Base-by-base conservation (phyloP, 2,329 filamentous ascomycete species). In the Zasmidium angulare region DNA sequence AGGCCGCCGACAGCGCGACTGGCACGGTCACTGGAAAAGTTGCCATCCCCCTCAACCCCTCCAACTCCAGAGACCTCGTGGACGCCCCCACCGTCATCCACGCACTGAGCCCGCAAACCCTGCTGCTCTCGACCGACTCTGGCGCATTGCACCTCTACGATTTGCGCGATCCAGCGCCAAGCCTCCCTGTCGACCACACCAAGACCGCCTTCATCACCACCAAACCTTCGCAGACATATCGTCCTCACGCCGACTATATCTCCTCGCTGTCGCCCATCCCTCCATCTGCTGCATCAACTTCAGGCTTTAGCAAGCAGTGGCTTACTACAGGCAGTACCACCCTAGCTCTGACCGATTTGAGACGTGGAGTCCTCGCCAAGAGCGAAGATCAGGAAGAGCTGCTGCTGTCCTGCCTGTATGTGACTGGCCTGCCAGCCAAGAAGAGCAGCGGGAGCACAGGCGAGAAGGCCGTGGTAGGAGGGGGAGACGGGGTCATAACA, bases 351-450 rank as follows among this genome's bases (percentile, higher is more conserved):
- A 96, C 92, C 0, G 95, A 99, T 73, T 80, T 97, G 48, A 86
- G 93, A 22, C 84, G 90, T 50, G 93, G 93, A 14, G 90, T 97
- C 4, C 79, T 98, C 47, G 89, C 93, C 2, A 89, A 89, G 60
- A 96, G 91, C 66, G 95, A 97, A 71, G 92, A 98, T 69, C 95
- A 98, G 72, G 95, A 96, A 69, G 93, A 97, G 65, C 91, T 98
- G 75, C 78, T 98, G 59, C 82, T 97, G n/a, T 90, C 89, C 69
- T 89, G 89, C 1, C 81, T 86, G 50, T 90, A 91, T 70, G 86
- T 98, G 19, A 84, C 87, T 0, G 92, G 92, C 0, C 77, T 96
- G 61, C 86, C 89, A 0, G 86, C 88, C 26, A 87, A 86, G 59
- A 75, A 72, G 58, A 78, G 77, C 43, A 84, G 83, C 26, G 82